Base-by-base conservation (phyloP, 768 basidiomycete species). In the Hypholoma fasciculare region DNA sequence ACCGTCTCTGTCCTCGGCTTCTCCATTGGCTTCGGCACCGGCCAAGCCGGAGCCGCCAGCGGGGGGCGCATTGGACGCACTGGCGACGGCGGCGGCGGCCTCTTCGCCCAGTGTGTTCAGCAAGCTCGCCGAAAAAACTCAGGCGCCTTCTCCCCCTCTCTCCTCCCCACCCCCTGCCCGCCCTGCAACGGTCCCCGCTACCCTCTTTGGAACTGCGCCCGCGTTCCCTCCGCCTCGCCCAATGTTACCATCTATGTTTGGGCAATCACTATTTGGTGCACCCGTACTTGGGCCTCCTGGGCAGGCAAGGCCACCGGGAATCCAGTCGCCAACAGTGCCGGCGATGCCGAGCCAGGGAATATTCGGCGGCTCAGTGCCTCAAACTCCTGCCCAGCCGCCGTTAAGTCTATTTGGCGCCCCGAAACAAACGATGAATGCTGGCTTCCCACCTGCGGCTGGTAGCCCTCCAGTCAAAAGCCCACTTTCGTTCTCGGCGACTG, bases 51-150 rank as follows among this genome's bases (percentile, higher is more conserved):
- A 36, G 8, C 14, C 23, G 23, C 27, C 38, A 13, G 47, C 2
- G 9, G 47, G 11, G 44, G 52, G 20, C 17, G 58, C 42, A 16
- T 56, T 51, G 54, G 60, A 11, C 23, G 52, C 52, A n/a, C n/a
- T 37, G 20, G 51, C 52, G n/a, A 37, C 63, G 9, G 54, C 46
- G 8, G 61, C 59, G 7, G 53, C 58, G 7, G 53, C 58, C 3
- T 64, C 61, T 39, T 40, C 59, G 20, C 61, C 61, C 38, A 60
- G 49, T 52, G 11, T 62, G 7, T 60, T 60, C n/a, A 60, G 60
- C n/a, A 50, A 40, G 49, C 49, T 20, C 37, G 23, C 52, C 2
- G 55, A 61, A 36, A 54, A 54, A 38, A 30, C 27, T 6, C 51
- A 7, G 30, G 47, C 54, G 8, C 54, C 51, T 26, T 26, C 60